These are phyloP conservation scores for Rhizodiscina lignyota DNA, from an alignment of 495 filamentous ascomycete species.

Conservation along the genomic window DNA sequence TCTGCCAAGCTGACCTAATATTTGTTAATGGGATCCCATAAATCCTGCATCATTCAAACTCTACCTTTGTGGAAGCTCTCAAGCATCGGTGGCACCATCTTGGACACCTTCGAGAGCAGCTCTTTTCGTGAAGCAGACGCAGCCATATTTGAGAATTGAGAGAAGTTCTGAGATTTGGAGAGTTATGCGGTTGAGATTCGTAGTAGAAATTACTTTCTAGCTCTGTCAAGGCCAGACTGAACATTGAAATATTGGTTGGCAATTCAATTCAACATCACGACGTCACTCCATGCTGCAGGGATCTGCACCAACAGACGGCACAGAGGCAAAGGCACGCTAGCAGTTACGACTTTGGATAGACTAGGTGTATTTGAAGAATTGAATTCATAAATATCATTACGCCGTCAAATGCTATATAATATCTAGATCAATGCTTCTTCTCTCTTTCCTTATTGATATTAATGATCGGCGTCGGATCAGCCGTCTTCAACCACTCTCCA, in stretches of 20 bases:
- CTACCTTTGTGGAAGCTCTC: slow-evolving; percentile 94
- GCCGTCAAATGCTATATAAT: too few species aligned
- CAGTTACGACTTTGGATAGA: too few species aligned
- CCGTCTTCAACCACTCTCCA: slow-evolving; percentile 77
- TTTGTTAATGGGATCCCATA: slow-evolving; percentile 3
- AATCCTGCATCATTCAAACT: slow-evolving; percentile 1
- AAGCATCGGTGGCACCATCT: slow-evolving; percentile 86
- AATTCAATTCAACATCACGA: too few species aligned
- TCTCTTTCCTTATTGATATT: not conserved
- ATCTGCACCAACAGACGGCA: too few species aligned
- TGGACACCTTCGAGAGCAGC: slow-evolving; percentile 65
- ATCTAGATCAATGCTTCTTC: too few species aligned
- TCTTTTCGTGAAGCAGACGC: slow-evolving; percentile 46
- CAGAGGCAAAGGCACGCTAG: too few species aligned
- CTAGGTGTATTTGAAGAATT: too few species aligned
- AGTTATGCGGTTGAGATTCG: not conserved
- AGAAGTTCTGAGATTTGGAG: not conserved
- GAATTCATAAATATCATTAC: too few species aligned
- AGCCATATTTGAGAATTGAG: not conserved
- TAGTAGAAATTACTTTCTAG: too few species aligned
- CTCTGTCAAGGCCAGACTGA: too few species aligned
- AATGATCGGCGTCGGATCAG: slow-evolving; percentile 41
- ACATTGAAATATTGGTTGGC: too few species aligned
- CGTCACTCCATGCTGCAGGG: too few species aligned
- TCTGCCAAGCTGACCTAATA: slow-evolving; percentile 70